Percentiles rank a stretch among this genome's conserved stretches.
Conservation (phyloP, 306 rosid species). For the Urtica urens region DNA sequence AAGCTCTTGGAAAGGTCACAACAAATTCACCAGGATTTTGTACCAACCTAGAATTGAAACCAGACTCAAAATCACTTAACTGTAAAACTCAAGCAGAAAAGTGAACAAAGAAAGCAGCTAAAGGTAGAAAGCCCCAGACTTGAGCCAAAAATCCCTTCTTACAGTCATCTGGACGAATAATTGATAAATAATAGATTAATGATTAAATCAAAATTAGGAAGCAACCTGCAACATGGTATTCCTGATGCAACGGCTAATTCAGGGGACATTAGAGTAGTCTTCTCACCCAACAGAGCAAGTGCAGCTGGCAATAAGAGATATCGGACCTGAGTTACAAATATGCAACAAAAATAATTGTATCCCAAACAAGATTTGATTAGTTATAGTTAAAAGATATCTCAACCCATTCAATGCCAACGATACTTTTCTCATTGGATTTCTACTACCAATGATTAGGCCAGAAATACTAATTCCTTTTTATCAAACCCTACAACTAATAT, state of each 20-base stretch:
- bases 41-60: constrained; percentile 61
- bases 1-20: constrained; percentile 98
- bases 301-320: constrained; percentile 85
- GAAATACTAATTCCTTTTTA: too few species aligned
- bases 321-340: constrained; percentile 39
- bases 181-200: too few species aligned
- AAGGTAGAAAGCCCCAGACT: constrained; percentile 15
- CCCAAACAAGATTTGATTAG: constrained; percentile 9
- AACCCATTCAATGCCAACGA: too few species aligned
- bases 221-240: constrained; percentile 96
- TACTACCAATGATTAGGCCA: too few species aligned
- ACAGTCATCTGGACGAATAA: too few species aligned
- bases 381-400: too few species aligned
- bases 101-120: constrained; percentile 9
- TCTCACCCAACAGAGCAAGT: constrained; percentile 80
- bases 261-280: constrained; percentile 85
- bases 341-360: constrained; percentile 23
- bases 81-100: constrained; percentile 16
- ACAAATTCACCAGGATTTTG: constrained; percentile 99
- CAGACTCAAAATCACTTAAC: constrained; percentile 25
- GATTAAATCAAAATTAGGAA: constrained; percentile 19
- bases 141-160: too few species aligned
- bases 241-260: constrained; percentile 65
- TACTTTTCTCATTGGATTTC: too few species aligned
- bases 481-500: too few species aligned